phyloP scores from a whole-genome alignment of 2,329 filamentous ascomycete genomes.

The Talaromyces sp. region DNA sequence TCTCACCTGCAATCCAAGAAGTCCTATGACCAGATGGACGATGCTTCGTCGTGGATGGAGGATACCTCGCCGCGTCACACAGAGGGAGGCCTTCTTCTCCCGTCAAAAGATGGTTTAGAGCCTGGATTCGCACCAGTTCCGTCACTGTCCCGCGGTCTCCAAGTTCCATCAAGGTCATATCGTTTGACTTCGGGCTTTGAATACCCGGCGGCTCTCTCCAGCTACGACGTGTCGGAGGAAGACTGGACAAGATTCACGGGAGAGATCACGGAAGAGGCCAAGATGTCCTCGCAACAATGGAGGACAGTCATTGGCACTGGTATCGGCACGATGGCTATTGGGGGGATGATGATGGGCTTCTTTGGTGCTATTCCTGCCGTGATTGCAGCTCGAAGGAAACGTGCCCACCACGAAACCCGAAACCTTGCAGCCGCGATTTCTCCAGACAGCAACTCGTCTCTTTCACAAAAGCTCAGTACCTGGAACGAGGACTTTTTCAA shows the following conservation, averaged over 20 bases:
- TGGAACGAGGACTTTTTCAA: conserved; percentile 27
- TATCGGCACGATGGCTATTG: conserved; percentile 23
- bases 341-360: conserved; percentile 25
- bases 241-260: conserved; percentile 24
- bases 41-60: not conserved
- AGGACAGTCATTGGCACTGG: conserved; percentile 22
- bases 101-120: conserved; percentile 10
- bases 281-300: conserved; percentile 25
- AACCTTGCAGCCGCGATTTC: conserved; percentile 21
- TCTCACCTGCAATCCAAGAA: not conserved
- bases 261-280: conserved; percentile 21
- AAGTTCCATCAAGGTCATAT: conserved; percentile 22
- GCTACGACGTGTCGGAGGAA: conserved; percentile 15
- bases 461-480: conserved; percentile 17
- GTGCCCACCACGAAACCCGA: conserved; percentile 17
- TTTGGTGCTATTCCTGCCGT: conserved; percentile 23
- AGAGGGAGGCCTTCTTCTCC: conserved; percentile 12
- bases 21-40: not conserved
- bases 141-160: conserved; percentile 20
- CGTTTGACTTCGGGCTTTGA: conserved; percentile 25
- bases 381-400: conserved; percentile 16
- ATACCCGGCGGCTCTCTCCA: conserved; percentile 20
- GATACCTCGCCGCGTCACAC: conserved; percentile 6
- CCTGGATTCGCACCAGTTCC: conserved; percentile 16
- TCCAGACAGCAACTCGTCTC: conserved; percentile 3